Evolutionary conservation across 371 early-diverging fungal genomes (phyloP).

Genomic region (Apophysomyces sp.): DNA sequence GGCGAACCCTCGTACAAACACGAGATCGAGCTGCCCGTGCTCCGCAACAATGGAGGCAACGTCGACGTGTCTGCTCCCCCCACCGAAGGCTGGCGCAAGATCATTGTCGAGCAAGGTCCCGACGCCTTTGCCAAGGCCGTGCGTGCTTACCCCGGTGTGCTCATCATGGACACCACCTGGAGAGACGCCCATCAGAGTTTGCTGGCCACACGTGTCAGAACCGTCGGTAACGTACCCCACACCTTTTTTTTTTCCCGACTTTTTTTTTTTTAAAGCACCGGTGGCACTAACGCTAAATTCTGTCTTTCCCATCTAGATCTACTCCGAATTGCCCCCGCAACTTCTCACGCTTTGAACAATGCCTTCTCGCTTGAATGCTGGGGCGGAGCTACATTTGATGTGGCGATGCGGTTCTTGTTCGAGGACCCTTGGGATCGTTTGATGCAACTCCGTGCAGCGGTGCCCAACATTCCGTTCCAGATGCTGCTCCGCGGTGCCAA

Average conservation of each 20-base stretch:
- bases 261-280: background rate
- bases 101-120: constrained; percentile 82
- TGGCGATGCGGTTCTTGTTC: constrained; percentile 91
- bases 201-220: constrained; percentile 92
- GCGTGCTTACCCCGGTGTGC: constrained; percentile 79
- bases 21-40: constrained; percentile 60
- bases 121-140: constrained; percentile 91
- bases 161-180: constrained; percentile 95
- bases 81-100: constrained; percentile 84
- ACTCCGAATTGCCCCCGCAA: constrained; percentile 79
- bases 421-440: constrained; percentile 97
- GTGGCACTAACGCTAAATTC: background rate
- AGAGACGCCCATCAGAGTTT: constrained; percentile 95
- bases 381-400: constrained; percentile 97
- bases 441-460: constrained; percentile 71
- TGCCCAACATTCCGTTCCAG: constrained; percentile 97
- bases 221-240: constrained; percentile 55
- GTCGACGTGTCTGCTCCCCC: constrained; percentile 60
- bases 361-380: constrained; percentile 92
- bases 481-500: constrained; percentile 97
- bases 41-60: constrained; percentile 42
- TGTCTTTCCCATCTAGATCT: constrained; percentile 38
- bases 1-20: constrained; percentile 62
- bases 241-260: constrained; percentile 3
- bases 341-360: constrained; percentile 83